Conservation (phyloP, 768 basidiomycete genomes). For the Kockovaella imperatae region DNA sequence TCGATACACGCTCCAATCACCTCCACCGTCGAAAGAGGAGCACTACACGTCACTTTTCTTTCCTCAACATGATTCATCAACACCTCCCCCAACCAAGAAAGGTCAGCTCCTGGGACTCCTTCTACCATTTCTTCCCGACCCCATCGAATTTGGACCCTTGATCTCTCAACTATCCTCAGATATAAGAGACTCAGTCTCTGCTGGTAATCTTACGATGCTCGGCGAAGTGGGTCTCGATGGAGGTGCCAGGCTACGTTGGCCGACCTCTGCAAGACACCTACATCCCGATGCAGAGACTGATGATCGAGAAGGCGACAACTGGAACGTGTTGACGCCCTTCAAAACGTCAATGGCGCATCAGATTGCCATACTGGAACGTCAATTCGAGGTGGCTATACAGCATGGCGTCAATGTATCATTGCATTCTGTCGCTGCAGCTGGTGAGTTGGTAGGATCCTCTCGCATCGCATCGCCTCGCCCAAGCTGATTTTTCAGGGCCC, state of each 20-base stretch:
- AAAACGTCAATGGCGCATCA: constrained; percentile 74
- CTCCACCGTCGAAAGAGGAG: constrained; percentile 52
- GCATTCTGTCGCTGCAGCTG: constrained; percentile 49
- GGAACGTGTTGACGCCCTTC: constrained; percentile 71
- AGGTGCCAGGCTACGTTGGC: constrained; percentile 41
- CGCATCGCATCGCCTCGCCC: not conserved
- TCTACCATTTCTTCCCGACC: constrained; percentile 63
- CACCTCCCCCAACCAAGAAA: constrained; percentile 38
- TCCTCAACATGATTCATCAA: too few species aligned
- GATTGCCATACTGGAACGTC: constrained; percentile 66
- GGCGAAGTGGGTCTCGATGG: constrained; percentile 92
- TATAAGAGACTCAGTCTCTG: constrained; percentile 53
- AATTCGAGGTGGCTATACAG: constrained; percentile 76
- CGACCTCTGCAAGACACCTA: constrained; percentile 17
- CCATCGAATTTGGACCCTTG: constrained; percentile 56
- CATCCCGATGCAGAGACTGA: constrained; percentile 47
- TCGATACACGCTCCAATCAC: constrained; percentile 53
- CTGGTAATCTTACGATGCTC: constrained; percentile 57
- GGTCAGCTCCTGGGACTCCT: constrained; percentile 53
- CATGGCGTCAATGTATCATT: constrained; percentile 69
- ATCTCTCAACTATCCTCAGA: constrained; percentile 56
- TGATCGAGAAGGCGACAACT: constrained; percentile 66
- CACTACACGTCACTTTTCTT: constrained; percentile 74
- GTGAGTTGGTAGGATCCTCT: constrained; percentile 6
- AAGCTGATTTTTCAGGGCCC: constrained; percentile 45